Evolutionary conservation across 2,329 filamentous ascomycete species (phyloP), one percentile per base, ranked within the genome.

Genomic region (Pseudogymnoascus sp.): DNA sequence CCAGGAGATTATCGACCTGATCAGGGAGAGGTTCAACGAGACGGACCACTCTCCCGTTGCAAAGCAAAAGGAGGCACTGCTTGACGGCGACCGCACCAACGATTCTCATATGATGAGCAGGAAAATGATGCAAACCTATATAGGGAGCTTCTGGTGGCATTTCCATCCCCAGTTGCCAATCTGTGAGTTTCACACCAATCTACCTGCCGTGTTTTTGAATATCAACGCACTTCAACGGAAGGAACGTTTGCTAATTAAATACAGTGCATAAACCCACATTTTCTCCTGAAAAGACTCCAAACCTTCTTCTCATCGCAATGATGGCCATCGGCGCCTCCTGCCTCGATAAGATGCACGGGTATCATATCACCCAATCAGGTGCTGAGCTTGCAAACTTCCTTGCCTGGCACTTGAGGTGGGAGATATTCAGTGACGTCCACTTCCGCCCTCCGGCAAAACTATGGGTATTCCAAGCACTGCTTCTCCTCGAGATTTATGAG

Each of bases 81-180:
- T 96, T 63, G 87, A 91, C 29, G 93, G 93, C 13, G 87, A 96
- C 70, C 84, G 89, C 62, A 84, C 87, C 60, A 78, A 84, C 33
- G 82, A 84, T 61, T 76, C 78, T 23, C 85, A 88, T 65, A 82
- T 88, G 79, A 78, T 97, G 66, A 96, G 93, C 74, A 82, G 93
- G 70, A 86, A 89, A 70, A 97, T 96, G 91, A 96, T 97, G 89
- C 91, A 97, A 76, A 88, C 88, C 2, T 97, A 97, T 72, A 92
- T 96, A 68, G 84, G 87, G 10, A 96, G 92, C 1, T 99, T 96
- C 75, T 99, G 95, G 95, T 82, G 89, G 62, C 89, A 97, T 74
- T 96, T 97, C 71, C 96, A 95, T 74, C 89, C 93, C 62, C 95
- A 97, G 74, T 82, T 97, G 67, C 95, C 95, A 1, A 96, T 99